Conservation (phyloP, 1,139 yeast genomes). For the Saccharomycopsis hybrid region DNA sequence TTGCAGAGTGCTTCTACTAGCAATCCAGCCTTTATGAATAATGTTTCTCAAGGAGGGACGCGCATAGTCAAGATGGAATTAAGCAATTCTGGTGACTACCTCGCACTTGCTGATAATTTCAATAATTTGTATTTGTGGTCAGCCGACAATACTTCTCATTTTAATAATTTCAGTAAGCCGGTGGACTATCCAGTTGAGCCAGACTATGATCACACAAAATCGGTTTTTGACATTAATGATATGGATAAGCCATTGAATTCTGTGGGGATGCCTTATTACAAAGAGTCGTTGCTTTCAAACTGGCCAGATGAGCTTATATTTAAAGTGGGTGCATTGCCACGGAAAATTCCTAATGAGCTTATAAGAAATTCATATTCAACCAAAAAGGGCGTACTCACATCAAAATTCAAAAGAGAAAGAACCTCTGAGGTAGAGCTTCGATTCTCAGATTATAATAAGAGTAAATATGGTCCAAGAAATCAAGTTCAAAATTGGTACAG, state of each 20-base stretch:
- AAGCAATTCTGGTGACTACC: constrained; percentile 70
- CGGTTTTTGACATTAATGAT: constrained; percentile 33
- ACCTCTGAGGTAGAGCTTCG: constrained; percentile 6
- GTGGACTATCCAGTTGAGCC: constrained; percentile 44
- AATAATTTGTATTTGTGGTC: constrained; percentile 77
- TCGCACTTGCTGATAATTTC: constrained; percentile 61
- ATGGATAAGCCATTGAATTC: constrained; percentile 55
- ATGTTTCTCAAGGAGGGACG: constrained; percentile 2
- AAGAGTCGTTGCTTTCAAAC: constrained; percentile 69
- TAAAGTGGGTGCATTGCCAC: constrained; percentile 48
- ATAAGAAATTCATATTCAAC: constrained; percentile 25
- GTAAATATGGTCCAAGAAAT: constrained; percentile 49
- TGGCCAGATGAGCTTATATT: constrained; percentile 65
- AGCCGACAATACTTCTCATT: constrained; percentile 31
- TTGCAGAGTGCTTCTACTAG: not conserved
- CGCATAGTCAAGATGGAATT: constrained; percentile 17
- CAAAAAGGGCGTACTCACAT: constrained; percentile 24
- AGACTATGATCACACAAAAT: constrained; percentile 21
- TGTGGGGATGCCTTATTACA: constrained; percentile 85
- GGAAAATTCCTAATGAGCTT: constrained; percentile 36
- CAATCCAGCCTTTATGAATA: not conserved
- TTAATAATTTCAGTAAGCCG: constrained; percentile 42
- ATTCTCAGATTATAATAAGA: constrained; percentile 39
- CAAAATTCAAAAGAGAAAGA: constrained; percentile 17
- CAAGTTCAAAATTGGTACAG: constrained; percentile 38